Evolutionary conservation across 495 filamentous ascomycete species (phyloP).

Genomic region (Aspergillus sclerotioniger): DNA sequence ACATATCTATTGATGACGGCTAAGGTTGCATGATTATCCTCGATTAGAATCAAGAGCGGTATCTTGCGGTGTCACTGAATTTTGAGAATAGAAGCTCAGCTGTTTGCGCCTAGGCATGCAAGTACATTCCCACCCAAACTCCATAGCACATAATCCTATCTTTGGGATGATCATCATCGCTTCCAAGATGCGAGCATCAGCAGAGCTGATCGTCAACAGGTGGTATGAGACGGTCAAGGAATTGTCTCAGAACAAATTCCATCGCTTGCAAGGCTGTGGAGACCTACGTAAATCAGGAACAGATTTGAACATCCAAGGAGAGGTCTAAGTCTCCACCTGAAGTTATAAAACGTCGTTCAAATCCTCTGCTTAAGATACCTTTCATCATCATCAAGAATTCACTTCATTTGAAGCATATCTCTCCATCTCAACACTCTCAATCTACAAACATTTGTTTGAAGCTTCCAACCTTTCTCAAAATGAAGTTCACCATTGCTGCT

Average conservation of each 20-base stretch:
- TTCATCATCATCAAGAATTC: background rate
- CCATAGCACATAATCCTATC: background rate
- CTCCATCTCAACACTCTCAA: background rate
- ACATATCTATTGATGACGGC: no score
- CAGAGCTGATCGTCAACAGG: background rate
- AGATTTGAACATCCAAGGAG: background rate
- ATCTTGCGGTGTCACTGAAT: no score
- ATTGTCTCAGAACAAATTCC: background rate
- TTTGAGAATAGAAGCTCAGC: background rate
- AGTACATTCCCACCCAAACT: background rate
- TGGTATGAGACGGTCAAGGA: background rate
- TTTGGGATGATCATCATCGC: background rate
- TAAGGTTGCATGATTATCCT: background rate
- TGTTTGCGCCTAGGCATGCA: background rate
- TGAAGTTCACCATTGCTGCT: background rate
- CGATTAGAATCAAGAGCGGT: background rate
- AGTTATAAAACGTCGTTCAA: background rate
- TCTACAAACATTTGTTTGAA: background rate
- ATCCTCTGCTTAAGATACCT: background rate
- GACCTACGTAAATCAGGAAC: background rate
- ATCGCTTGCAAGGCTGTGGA: background rate
- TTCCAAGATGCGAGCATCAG: background rate
- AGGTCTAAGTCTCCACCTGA: background rate
- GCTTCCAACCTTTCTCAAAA: background rate
- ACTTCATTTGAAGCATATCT: background rate